These are phyloP conservation scores for Gossypium lobatum DNA, from an alignment of 441 rosid genomes.

Conservation along the genomic window DNA sequence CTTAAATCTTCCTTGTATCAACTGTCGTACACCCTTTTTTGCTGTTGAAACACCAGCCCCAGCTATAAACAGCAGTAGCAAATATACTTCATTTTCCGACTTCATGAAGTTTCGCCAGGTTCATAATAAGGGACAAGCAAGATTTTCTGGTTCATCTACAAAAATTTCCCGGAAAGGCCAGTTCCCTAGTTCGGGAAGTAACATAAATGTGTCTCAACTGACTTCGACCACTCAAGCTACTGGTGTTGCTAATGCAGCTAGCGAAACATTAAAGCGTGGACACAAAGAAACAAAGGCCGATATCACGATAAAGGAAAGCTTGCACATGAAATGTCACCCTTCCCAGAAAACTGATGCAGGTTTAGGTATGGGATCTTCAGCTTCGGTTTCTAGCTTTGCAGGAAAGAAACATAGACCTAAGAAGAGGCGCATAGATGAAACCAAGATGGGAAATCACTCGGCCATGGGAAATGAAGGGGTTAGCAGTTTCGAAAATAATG, in stretches of 20 bases:
- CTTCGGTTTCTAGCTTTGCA: constrained; percentile 17
- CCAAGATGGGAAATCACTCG: not conserved
- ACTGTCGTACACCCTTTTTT: constrained; percentile 35
- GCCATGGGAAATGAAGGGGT: not conserved
- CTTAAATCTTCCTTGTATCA: constrained; percentile 34
- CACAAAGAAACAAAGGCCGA: constrained; percentile 9
- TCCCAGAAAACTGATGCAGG: constrained; percentile 18
- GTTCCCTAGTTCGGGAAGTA: constrained; percentile 19
- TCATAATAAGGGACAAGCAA: constrained; percentile 19
- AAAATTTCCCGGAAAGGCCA: constrained; percentile 17
- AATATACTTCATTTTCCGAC: constrained; percentile 24
- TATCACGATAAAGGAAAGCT: constrained; percentile 14
- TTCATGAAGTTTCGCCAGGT: constrained; percentile 19
- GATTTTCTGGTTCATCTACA: constrained; percentile 24
- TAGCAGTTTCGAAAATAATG: not conserved
- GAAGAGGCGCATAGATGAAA: constrained; percentile 14
- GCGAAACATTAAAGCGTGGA: constrained; percentile 32
- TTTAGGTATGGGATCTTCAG: constrained; percentile 18
- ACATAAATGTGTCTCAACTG: constrained; percentile 8
- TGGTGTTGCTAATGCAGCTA: constrained; percentile 17
- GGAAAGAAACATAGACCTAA: constrained; percentile 18
- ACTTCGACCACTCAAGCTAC: constrained; percentile 23
- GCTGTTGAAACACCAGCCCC: constrained; percentile 43
- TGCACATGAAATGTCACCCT: constrained; percentile 17
- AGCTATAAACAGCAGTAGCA: constrained; percentile 20